Evolutionary conservation across 2,329 filamentous ascomycete species (phyloP).

Genomic region (Penicillium hordei): DNA sequence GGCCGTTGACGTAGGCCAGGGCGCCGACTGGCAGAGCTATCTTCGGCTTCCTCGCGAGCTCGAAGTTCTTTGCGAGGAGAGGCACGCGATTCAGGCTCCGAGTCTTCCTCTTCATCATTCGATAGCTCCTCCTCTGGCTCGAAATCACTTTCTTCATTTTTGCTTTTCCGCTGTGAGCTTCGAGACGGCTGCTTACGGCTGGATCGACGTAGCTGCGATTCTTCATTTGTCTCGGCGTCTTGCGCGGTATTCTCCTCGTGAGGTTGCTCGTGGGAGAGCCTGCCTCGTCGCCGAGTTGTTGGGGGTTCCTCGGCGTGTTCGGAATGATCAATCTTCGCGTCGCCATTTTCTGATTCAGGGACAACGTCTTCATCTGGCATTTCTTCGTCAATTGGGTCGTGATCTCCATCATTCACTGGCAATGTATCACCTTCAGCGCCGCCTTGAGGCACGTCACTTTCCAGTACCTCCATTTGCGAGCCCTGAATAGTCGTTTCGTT

Average conservation of each 20-base stretch:
- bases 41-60: constrained; percentile 48
- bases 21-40: constrained; percentile 51
- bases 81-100: constrained; percentile 50
- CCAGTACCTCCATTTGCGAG: constrained; percentile 45
- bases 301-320: constrained; percentile 58
- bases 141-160: constrained; percentile 63
- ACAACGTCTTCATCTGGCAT: constrained; percentile 41
- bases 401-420: constrained; percentile 19
- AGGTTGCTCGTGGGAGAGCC: constrained; percentile 25
- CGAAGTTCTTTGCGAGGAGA: constrained; percentile 44
- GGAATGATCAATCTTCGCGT: constrained; percentile 33
- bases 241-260: constrained; percentile 31
- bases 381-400: constrained; percentile 35
- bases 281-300: constrained; percentile 48
- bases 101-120: constrained; percentile 54
- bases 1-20: constrained; percentile 53
- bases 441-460: constrained; percentile 40
- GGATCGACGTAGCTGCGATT: constrained; percentile 38
- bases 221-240: constrained; percentile 34
- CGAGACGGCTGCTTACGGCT: constrained; percentile 42
- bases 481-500: constrained; percentile 41
- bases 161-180: constrained; percentile 47
- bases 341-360: constrained; percentile 44
- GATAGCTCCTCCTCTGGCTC: constrained; percentile 58
- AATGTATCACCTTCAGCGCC: constrained; percentile 35